These are phyloP conservation scores for Wickerhamiella parazyma DNA, from an alignment of 805 yeast genomes.

Conservation along the genomic window DNA sequence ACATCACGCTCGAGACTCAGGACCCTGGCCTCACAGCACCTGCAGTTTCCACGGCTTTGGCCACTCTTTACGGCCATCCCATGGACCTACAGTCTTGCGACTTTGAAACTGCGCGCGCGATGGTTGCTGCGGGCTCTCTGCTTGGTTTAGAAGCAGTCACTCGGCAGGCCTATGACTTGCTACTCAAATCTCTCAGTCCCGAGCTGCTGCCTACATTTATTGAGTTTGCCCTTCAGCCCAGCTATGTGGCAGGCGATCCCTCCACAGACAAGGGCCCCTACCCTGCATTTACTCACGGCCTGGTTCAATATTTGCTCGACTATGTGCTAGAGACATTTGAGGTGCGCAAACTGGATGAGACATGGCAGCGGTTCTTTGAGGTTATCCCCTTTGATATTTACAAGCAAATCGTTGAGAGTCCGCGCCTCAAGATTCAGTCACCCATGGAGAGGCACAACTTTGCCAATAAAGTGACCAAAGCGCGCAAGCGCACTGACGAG, in stretches of 20 bases:
- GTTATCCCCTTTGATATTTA: conserved; percentile 22
- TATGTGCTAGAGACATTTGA: conserved; percentile 15
- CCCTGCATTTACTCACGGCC: conserved; percentile 22
- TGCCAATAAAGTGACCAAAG: conserved; percentile 21
- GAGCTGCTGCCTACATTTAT: conserved; percentile 18
- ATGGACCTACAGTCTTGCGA: conserved; percentile 16
- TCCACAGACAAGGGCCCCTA: conserved; percentile 21
- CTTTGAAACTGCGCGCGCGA: conserved; percentile 20
- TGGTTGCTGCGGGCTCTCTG: conserved; percentile 22
- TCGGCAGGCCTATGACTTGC: conserved; percentile 16
- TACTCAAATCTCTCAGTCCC: conserved; percentile 12
- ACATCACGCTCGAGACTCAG: conserved; percentile 16
- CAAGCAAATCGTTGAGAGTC: conserved; percentile 23
- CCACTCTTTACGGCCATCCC: conserved; percentile 24
- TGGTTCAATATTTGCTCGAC: conserved; percentile 17
- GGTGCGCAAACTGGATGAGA: conserved; percentile 6
- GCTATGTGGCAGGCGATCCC: conserved; percentile 1
- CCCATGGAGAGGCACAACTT: conserved; percentile 17
- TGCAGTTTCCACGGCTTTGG: conserved; percentile 23
- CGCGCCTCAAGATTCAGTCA: conserved; percentile 17
- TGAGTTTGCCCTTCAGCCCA: conserved; percentile 17
- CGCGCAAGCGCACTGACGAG: conserved; percentile 23
- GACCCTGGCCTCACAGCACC: conserved; percentile 20
- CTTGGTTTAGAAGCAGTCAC: conserved; percentile 22
- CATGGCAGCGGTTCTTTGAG: conserved; percentile 8